These are phyloP conservation scores for Plasmodium inui DNA, from an alignment of 169 alveolate species.

Conservation along the genomic window DNA sequence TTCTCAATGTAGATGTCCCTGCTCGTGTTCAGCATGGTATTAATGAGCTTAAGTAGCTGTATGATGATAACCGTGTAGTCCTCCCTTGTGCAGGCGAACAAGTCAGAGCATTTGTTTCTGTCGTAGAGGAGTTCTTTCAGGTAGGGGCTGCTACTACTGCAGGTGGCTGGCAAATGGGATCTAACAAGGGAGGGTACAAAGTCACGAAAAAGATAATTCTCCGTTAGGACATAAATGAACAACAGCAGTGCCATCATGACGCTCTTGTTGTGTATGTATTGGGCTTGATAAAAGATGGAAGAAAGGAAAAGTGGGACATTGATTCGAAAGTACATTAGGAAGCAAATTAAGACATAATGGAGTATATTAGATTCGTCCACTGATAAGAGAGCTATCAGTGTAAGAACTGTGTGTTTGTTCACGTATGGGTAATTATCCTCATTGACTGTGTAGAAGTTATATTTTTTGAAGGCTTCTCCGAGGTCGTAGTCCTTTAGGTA, in stretches of 20 bases:
- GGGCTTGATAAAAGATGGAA: conserved; percentile 29
- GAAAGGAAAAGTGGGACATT: conserved; percentile 13
- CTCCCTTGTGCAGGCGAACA: conserved; percentile 32
- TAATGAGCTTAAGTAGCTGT: conserved; percentile 39
- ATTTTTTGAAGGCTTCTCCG: not conserved
- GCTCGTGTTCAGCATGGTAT: conserved; percentile 56
- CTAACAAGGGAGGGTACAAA: conserved; percentile 10
- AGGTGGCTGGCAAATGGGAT: conserved; percentile 9
- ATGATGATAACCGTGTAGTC: conserved; percentile 14
- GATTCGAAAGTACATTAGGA: conserved; percentile 31
- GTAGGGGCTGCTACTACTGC: not conserved
- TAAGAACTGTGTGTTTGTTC: conserved; percentile 29
- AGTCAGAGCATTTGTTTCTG: conserved; percentile 8
- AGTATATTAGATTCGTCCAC: conserved; percentile 27
- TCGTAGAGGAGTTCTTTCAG: conserved; percentile 23
- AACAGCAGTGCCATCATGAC: conserved; percentile 6
- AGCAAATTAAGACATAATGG: conserved; percentile 48
- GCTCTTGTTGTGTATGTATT: conserved; percentile 62
- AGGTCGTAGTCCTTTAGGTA: conserved; percentile 35
- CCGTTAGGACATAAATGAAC: conserved; percentile 33
- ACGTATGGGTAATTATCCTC: conserved; percentile 48
- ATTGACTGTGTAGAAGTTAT: conserved; percentile 48
- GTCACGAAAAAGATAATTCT: conserved; percentile 29
- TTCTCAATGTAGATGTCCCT: conserved; percentile 61
- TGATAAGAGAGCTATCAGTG: conserved; percentile 34